Conservation (phyloP, 176 grass and related monocot species). For the Musa schizocarpa region DNA sequence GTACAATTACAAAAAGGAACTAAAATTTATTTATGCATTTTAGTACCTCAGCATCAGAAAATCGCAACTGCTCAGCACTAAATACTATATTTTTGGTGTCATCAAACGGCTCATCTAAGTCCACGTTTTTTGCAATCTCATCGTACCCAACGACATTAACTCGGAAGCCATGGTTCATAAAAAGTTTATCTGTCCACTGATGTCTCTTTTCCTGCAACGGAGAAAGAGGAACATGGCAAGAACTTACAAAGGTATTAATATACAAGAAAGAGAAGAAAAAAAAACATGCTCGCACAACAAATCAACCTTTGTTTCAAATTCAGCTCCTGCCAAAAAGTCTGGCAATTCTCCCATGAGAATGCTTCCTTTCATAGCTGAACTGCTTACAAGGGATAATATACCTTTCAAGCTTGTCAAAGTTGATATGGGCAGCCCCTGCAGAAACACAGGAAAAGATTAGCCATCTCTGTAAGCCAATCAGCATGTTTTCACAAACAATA, state of each 20-base stretch:
- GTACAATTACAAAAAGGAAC: neutral
- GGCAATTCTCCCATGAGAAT: conserved; percentile 66
- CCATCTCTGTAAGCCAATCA: neutral
- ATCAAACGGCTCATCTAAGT: conserved; percentile 24
- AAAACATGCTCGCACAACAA: neutral
- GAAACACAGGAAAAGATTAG: neutral
- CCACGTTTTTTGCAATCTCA: conserved; percentile 35
- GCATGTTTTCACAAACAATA: neutral
- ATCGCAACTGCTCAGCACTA: conserved; percentile 61
- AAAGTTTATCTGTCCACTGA: conserved; percentile 48
- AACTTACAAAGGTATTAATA: conserved; percentile 17
- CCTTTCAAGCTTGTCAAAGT: conserved; percentile 40
- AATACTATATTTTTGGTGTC: conserved; percentile 36
- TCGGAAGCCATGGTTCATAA: conserved; percentile 53
- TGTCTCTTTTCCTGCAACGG: conserved; percentile 31
- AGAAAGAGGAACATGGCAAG: conserved; percentile 17
- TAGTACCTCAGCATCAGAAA: conserved; percentile 91
- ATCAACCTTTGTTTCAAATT: conserved; percentile 31
- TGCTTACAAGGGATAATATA: conserved; percentile 53
- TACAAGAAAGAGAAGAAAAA: neutral
- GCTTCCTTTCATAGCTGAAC: conserved; percentile 73
- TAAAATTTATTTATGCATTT: neutral
- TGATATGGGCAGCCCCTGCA: conserved; percentile 64
- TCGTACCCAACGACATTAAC: conserved; percentile 37
- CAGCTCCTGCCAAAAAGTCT: conserved; percentile 26